These are phyloP conservation scores for Suillus alpinus DNA, from an alignment of 768 basidiomycete species.

Conservation along the genomic window DNA sequence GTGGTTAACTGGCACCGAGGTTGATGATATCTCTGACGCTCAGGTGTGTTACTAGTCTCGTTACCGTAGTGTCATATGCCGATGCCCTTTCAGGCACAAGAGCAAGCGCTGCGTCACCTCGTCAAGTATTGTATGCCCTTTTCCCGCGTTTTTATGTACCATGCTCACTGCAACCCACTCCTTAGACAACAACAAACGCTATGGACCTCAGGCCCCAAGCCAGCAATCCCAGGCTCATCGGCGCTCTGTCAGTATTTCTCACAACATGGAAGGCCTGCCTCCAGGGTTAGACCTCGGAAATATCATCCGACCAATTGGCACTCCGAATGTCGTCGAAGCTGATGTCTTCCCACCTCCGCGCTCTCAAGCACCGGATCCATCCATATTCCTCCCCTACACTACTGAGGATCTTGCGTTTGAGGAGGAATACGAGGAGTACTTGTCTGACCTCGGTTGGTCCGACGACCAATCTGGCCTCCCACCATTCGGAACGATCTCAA, in stretches of 20 bases:
- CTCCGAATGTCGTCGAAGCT: constrained; percentile 74
- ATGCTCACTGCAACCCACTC: constrained; percentile 11
- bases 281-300: constrained; percentile 72
- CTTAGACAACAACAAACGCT: constrained; percentile 87
- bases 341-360: constrained; percentile 96
- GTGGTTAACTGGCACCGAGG: constrained; percentile 92
- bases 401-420: constrained; percentile 94
- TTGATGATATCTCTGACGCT: constrained; percentile 89
- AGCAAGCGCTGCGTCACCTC: constrained; percentile 88
- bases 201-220: constrained; percentile 58
- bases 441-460: constrained; percentile 81
- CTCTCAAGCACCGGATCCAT: constrained; percentile 79
- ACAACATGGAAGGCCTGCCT: constrained; percentile 74
- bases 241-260: constrained; percentile 80
- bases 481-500: constrained; percentile 28
- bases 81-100: constrained; percentile 67
- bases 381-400: constrained; percentile 85
- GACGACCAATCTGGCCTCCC: constrained; percentile 51
- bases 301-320: constrained; percentile 71
- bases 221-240: constrained; percentile 62
- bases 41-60: constrained; percentile 48
- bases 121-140: constrained; percentile 86
- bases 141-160: not conserved
- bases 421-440: constrained; percentile 94
- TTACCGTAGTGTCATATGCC: not conserved